phyloP scores from a whole-genome alignment of 345 rosid species.

The Moricandia arvensis region DNA sequence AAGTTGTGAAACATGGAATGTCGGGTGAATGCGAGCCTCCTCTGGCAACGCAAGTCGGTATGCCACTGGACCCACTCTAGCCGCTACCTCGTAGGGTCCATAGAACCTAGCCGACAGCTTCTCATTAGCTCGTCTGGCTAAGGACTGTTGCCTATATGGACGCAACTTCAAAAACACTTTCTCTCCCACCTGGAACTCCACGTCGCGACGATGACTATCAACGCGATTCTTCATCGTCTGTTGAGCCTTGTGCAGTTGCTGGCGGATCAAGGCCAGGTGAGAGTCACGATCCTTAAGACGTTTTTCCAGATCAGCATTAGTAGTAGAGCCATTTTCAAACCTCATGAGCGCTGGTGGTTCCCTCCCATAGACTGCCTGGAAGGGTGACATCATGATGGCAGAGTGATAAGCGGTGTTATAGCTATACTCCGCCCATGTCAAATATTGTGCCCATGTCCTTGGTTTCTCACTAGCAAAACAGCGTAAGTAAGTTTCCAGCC shows the following conservation, averaged over 20 bases:
- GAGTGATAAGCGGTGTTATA: too few relatives aligned
- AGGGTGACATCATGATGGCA: too few relatives aligned
- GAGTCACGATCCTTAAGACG: too few relatives aligned
- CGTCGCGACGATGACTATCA: not conserved
- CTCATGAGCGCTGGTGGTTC: too few relatives aligned
- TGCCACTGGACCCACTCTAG: not conserved
- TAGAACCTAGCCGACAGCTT: not conserved
- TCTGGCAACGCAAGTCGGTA: not conserved
- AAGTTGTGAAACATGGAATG: not conserved
- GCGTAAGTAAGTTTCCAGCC: too few relatives aligned
- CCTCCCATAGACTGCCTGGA: too few relatives aligned
- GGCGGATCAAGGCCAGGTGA: too few relatives aligned
- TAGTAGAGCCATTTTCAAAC: too few relatives aligned
- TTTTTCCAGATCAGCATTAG: too few relatives aligned
- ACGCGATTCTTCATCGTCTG: not conserved
- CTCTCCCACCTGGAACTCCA: not conserved
- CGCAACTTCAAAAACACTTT: not conserved
- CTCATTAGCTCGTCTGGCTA: not conserved
- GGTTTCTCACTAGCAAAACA: too few relatives aligned
- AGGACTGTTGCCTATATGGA: not conserved
- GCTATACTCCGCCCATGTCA: too few relatives aligned
- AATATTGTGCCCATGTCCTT: too few relatives aligned
- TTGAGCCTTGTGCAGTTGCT: not conserved
- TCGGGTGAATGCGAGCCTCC: not conserved
- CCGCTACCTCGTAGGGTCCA: not conserved